Evolutionary conservation across 768 basidiomycete species (phyloP).

Genomic region (Pleurotus sapidus): DNA sequence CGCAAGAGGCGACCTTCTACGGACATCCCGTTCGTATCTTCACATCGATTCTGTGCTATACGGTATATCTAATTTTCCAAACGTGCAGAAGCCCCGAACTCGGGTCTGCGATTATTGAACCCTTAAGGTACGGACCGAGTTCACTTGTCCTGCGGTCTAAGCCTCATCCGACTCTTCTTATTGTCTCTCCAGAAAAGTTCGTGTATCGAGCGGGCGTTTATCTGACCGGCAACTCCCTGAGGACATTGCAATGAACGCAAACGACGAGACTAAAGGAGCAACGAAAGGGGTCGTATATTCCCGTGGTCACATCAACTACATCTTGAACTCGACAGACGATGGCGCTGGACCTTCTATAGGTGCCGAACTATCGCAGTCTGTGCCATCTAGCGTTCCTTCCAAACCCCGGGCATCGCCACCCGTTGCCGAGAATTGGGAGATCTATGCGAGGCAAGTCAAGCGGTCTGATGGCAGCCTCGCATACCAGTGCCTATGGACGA

Average conservation of each 20-base stretch:
- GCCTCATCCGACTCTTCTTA: slow-evolving; percentile 4
- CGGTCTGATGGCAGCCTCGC: slow-evolving; percentile 15
- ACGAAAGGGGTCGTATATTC: slow-evolving; percentile 5
- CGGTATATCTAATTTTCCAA: neutral
- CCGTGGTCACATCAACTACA: slow-evolving; percentile 8
- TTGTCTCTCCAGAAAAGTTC: slow-evolving; percentile 8
- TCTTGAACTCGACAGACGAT: slow-evolving; percentile 4
- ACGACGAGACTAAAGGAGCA: slow-evolving; percentile 3
- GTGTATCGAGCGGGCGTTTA: slow-evolving; percentile 8
- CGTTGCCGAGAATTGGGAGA: slow-evolving; percentile 17
- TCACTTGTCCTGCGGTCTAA: slow-evolving; percentile 1
- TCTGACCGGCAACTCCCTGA: slow-evolving; percentile 8
- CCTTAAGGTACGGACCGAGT: slow-evolving; percentile 8
- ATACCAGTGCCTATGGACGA: slow-evolving; percentile 26
- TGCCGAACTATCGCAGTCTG: neutral
- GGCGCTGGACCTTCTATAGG: neutral
- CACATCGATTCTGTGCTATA: neutral
- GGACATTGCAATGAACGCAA: neutral
- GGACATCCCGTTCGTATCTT: slow-evolving; percentile 3
- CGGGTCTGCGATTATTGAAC: slow-evolving; percentile 7
- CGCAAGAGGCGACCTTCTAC: slow-evolving; percentile 4
- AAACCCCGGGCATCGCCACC: slow-evolving; percentile 1
- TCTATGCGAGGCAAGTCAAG: slow-evolving; percentile 14
- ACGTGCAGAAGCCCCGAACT: slow-evolving; percentile 5
- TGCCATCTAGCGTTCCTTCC: neutral